Evolutionary conservation across 169 alveolate species (phyloP).

Genomic region (Besnoitia besnoiti): DNA sequence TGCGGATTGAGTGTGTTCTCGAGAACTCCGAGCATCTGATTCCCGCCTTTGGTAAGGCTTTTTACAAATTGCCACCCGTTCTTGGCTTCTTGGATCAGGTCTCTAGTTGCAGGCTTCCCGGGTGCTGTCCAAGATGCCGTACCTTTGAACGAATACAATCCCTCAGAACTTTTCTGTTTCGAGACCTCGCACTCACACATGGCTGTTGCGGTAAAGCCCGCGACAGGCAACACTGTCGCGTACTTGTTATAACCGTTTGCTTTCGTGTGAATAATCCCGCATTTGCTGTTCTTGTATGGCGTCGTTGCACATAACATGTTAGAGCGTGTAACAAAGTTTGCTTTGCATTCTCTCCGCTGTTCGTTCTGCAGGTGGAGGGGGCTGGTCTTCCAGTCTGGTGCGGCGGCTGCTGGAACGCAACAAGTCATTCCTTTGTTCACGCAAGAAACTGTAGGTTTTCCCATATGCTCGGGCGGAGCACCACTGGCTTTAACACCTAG

Average conservation of each 20-base stretch:
- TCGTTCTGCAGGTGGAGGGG: conserved; percentile 30
- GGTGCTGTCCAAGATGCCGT: conserved; percentile 46
- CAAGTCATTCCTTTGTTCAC: conserved; percentile 51
- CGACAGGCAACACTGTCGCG: conserved; percentile 49
- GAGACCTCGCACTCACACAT: conserved; percentile 54
- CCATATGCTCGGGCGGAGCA: conserved; percentile 18
- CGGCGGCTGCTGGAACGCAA: conserved; percentile 50
- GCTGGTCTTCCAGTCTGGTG: conserved; percentile 38
- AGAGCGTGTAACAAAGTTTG: conserved; percentile 14
- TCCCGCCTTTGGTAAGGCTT: conserved; percentile 20
- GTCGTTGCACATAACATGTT: conserved; percentile 45
- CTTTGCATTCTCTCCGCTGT: conserved; percentile 42
- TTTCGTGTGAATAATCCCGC: conserved; percentile 5
- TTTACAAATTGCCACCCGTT: conserved; percentile 43
- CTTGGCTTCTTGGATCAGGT: not conserved
- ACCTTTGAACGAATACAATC: conserved; percentile 7
- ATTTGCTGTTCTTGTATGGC: conserved; percentile 29
- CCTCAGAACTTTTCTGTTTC: not conserved
- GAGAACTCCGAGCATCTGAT: not conserved
- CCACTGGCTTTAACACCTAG: conserved; percentile 9
- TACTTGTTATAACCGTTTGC: conserved; percentile 7
- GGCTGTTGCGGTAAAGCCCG: conserved; percentile 46
- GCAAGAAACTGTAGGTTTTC: conserved; percentile 22
- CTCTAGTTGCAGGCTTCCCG: not conserved
- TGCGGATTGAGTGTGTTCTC: conserved; percentile 19